Base-by-base conservation (phyloP, 495 filamentous ascomycete species). In the Penicillium soppii region DNA sequence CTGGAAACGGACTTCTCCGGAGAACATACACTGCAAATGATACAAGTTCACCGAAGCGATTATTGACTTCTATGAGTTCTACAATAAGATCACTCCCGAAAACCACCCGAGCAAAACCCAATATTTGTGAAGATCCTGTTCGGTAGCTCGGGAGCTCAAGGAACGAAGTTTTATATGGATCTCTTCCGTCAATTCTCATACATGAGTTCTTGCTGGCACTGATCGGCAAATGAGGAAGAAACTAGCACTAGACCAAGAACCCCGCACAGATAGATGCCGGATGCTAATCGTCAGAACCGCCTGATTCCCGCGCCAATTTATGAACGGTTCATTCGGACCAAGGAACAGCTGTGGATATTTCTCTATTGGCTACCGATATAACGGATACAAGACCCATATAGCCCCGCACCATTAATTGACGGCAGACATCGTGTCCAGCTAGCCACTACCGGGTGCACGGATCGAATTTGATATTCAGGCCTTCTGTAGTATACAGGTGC, bases 361-460 rank as follows among this genome's bases (percentile, higher is more conserved):
- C 25, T 46, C 29, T 1, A 54, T 58, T 57, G 49, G 36, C 20
- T 57, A 53, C 55, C 55, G 23, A 19, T 2, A 8, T 10, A 2
- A 27, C 16, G 43, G 46, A 15, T 30, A 13, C 32, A 33, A 25
- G 42, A 26, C 47, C 32, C 40, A 42, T 40, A 12, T 16, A 37
- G n/a, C n/a, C 43, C 56, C 42, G 42, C 46, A 43, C 22, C 32
- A 41, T 12, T 26, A 15, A 50, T 35, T 17, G 33, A 3, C 35
- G 37, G 29, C 29, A 35, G 20, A 26, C 21, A 27, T 39, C 19
- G 20, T 37, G 10, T 26, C 47, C 52, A 62, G 59, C 59, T 52
- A 59, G 55, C 55, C 55, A 58, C 58, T 4, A 13, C 13, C 13
- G 5, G n/a, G 37, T 33, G 48, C 55, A 53, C 50, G 41, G 54